phyloP scores from a whole-genome alignment of 805 yeast species.

The Millerozyma miso region DNA sequence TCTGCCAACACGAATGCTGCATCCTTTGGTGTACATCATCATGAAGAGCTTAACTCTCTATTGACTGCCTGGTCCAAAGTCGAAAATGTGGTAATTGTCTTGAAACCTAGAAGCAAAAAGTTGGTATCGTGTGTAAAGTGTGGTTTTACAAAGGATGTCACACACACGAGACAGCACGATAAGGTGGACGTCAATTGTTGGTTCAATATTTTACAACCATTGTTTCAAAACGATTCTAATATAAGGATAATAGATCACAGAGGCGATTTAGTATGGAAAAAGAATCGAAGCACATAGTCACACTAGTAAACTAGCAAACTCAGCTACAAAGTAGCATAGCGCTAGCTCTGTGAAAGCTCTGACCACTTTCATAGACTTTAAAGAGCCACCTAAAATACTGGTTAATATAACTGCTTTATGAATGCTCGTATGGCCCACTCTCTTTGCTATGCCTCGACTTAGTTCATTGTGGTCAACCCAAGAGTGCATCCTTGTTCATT shows the following conservation, averaged over 20 bases:
- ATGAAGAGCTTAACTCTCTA: slow-evolving; percentile 7
- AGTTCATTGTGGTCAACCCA: too few relatives aligned
- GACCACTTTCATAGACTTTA: neutral
- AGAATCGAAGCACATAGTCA: neutral
- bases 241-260: slow-evolving; percentile 3
- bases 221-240: slow-evolving; percentile 5
- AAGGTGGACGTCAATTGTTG: slow-evolving; percentile 13
- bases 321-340: neutral
- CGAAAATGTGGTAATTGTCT: slow-evolving; percentile 18
- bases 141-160: slow-evolving; percentile 18
- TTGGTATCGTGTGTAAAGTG: slow-evolving; percentile 31
- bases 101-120: slow-evolving; percentile 18
- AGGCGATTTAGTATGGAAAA: neutral
- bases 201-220: slow-evolving; percentile 16
- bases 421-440: too few relatives aligned
- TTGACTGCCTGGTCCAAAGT: slow-evolving; percentile 16
- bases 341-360: neutral
- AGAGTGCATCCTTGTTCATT: too few relatives aligned
- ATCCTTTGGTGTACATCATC: neutral
- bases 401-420: neutral
- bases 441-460: too few relatives aligned
- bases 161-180: slow-evolving; percentile 4
- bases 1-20: neutral
- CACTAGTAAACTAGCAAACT: neutral
- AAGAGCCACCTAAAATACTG: neutral